Base-by-base conservation (phyloP, 371 early-diverging fungal genomes). In the Nematocida sp. region DNA sequence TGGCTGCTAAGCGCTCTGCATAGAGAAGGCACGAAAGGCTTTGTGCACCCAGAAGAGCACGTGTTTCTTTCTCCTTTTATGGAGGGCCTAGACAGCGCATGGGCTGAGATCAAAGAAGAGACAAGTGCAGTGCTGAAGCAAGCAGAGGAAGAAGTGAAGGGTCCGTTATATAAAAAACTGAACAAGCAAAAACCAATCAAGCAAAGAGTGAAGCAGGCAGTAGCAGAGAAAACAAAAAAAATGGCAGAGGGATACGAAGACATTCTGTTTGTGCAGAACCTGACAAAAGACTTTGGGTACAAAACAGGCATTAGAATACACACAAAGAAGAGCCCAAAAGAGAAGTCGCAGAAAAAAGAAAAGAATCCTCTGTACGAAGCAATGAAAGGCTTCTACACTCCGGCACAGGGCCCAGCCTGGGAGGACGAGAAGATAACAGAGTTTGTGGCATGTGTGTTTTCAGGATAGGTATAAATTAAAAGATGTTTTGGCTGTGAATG, bases 211-310 rank as follows among this genome's bases (percentile, higher is more conserved):
- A 70, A 70, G 29, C 51, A 49, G 19, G 31, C 37, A 15, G 46
- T 60, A 38, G 29, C 74, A 51, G 74, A 70, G 1, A 70, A 70
- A 43, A 13, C 38, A 27, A 70, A 46, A 43, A 66, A 50, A 41
- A 38, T 50, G 46, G 15, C 17, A n/a, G 29, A 52, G 5, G 45
- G 21, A 27, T 70, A 70, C 31, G 51, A 62, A 1, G 74, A 70
- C 32, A 31, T 60, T 8, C 74, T 50, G 5, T 70, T 70, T 60
- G 46, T 60, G 7, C 13, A 49, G 1, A 43, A 15, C 7, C 34
- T 40, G 27, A 70, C 74, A 7, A 57, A 48, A 38, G 74, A 70
- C 51, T 70, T 60, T 60, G 56, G 74, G 40, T 70, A 70, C 62
- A 70, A 57, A 34, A 70, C 62, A 58, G 74, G 74, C 27, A 31